Evolutionary conservation across 2,329 filamentous ascomycete genomes (phyloP).

Genomic region (Paramyrothecium roridum): DNA sequence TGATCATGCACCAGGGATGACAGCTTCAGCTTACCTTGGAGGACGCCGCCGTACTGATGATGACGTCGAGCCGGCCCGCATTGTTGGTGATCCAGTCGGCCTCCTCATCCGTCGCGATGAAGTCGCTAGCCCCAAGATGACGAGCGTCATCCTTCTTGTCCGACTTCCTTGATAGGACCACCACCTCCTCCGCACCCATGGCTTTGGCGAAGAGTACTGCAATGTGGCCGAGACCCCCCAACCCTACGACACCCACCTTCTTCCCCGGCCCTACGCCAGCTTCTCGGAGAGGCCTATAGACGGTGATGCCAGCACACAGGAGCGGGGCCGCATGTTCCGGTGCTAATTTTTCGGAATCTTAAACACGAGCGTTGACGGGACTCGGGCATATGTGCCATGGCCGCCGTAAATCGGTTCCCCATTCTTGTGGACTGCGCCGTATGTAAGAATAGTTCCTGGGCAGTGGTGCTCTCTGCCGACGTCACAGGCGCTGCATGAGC

Average conservation of each 20-base stretch:
- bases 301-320: conserved; percentile 67
- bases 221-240: conserved; percentile 58
- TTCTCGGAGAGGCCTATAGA: conserved; percentile 56
- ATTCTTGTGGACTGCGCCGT: conserved; percentile 47
- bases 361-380: conserved; percentile 37
- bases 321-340: conserved; percentile 50
- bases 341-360: conserved; percentile 35
- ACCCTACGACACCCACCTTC: conserved; percentile 54
- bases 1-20: conserved; percentile 57
- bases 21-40: conserved; percentile 48
- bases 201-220: conserved; percentile 64
- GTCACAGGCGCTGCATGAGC: conserved; percentile 34
- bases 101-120: conserved; percentile 33
- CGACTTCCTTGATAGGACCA: conserved; percentile 49
- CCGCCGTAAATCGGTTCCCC: conserved; percentile 39
- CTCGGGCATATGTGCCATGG: conserved; percentile 20
- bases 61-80: conserved; percentile 47
- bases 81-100: conserved; percentile 50
- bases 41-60: conserved; percentile 50
- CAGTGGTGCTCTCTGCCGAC: conserved; percentile 37
- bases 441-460: conserved; percentile 41
- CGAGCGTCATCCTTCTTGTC: conserved; percentile 49
- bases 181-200: conserved; percentile 55
- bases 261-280: conserved; percentile 63
- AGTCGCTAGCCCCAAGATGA: conserved; percentile 51